Evolutionary conservation across 2,329 filamentous ascomycete genomes (phyloP).

Genomic region (Aspergillus aculeatinus): DNA sequence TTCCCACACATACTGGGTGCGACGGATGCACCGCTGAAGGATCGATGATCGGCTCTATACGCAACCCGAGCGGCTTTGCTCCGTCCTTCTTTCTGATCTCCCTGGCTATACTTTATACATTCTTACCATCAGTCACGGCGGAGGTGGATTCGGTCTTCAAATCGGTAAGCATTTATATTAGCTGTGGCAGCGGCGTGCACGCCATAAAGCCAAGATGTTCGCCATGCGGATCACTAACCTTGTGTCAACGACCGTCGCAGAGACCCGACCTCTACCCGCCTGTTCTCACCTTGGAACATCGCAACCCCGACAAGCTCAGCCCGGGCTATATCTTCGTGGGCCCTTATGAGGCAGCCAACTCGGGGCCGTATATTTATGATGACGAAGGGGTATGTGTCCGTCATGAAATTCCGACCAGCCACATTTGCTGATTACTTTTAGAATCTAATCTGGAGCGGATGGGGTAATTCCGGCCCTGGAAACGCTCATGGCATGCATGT

Average conservation of each 20-base stretch:
- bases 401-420: background rate
- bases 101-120: background rate
- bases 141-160: conserved; percentile 38
- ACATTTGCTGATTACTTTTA: conserved; percentile 17
- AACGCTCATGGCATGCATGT: conserved; percentile 51
- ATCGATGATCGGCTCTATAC: conserved; percentile 26
- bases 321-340: conserved; percentile 54
- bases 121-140: conserved; percentile 19
- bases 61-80: conserved; percentile 15
- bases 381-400: conserved; percentile 43
- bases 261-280: conserved; percentile 43
- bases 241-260: conserved; percentile 20
- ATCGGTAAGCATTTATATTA: conserved; percentile 30
- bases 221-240: conserved; percentile 1
- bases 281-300: conserved; percentile 32
- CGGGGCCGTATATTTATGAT: conserved; percentile 54
- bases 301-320: conserved; percentile 33
- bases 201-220: conserved; percentile 10
- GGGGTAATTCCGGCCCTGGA: conserved; percentile 50
- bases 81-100: conserved; percentile 5
- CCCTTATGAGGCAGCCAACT: conserved; percentile 50
- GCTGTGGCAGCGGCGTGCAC: background rate
- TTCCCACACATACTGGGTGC: conserved; percentile 19
- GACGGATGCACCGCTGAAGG: conserved; percentile 13
- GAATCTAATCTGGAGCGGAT: conserved; percentile 54